Evolutionary conservation across 345 rosid genomes (phyloP).

Genomic region (Eucalyptus cladocalyx): DNA sequence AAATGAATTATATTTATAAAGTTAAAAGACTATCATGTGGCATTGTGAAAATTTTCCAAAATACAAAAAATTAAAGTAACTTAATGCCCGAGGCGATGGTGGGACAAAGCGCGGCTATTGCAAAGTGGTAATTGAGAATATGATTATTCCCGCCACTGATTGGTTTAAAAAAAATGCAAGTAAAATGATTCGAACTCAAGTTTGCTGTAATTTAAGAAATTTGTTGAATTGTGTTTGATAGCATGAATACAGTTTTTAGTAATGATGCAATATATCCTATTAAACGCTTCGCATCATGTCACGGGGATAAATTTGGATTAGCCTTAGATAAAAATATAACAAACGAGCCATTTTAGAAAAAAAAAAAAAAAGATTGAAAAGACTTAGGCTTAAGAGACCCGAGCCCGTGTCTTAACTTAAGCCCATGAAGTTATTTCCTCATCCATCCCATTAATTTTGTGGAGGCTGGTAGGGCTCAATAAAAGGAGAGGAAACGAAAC

Average conservation of each 20-base stretch:
- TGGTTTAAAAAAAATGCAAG: not conserved
- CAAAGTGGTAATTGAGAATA: not conserved
- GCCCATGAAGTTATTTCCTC: not conserved
- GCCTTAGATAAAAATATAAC: not conserved
- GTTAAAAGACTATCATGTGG: not conserved
- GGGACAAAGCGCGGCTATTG: rapidly evolving
- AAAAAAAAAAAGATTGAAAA: too few relatives aligned
- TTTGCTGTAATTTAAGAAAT: not conserved
- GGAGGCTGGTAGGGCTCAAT: not conserved
- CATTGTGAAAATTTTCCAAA: not conserved
- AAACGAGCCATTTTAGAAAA: not conserved
- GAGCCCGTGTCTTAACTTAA: not conserved
- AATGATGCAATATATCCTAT: not conserved
- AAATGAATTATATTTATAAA: not conserved
- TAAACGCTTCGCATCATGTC: not conserved
- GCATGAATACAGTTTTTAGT: too few relatives aligned
- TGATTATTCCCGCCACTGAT: rapidly evolving
- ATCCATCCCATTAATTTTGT: not conserved
- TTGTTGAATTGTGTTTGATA: not conserved
- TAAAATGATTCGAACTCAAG: too few relatives aligned
- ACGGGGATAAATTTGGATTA: not conserved
- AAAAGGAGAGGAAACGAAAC: not conserved
- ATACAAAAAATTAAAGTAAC: not conserved
- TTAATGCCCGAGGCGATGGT: rapidly evolving
- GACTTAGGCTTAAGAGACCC: not conserved